Evolutionary conservation across 2,329 filamentous ascomycete genomes (phyloP), one percentile per base, ranked within the genome.

Genomic region (Clathrospora elynae): DNA sequence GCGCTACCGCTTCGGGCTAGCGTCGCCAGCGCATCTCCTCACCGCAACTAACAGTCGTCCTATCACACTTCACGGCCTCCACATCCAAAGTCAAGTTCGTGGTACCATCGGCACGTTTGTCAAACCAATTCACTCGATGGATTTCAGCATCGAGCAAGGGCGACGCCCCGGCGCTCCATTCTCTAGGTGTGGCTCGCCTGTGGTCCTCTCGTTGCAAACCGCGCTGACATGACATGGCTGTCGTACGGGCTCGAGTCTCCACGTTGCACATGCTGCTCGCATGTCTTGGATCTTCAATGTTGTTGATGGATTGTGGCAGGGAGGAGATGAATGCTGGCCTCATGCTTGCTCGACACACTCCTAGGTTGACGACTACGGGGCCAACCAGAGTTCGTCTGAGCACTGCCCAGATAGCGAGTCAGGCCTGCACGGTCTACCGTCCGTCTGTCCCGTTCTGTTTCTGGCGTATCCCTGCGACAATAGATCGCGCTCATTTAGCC

Each of bases 21-120:
- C 50, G 16, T 13, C 46, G 66, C 64, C 63, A 67, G 64, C 66
- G 64, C 66, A 68, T 67, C 62, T 59, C 45, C 61, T 66, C 64
- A 70, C 66, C 66, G 66, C 65, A 66, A 66, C 49, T 46, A 55
- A 39, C 35, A 18, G 35, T 30, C 16, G 51, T 35, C 65, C 66
- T 66, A 70, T 68, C 64, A 66, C 17, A 35, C 26, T 26, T 10
- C 33, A 34, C 55, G 51, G 61, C 55, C 53, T 53, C 58, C 65
- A 64, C 64, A 64, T 60, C 58, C 54, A 66, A 63, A 55, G 44
- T 61, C 57, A 62, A 50, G 59, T 48, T 52, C 49, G 65, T 67
- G 55, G 59, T 57, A 67, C 66, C 47, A 40, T 55, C 57, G 61
- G 64, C 66, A 68, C 59, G 63, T 67, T 66, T 64, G 59, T 61